Evolutionary conservation across 768 basidiomycete species (phyloP).

Genomic region (Chalciporus piperatus): DNA sequence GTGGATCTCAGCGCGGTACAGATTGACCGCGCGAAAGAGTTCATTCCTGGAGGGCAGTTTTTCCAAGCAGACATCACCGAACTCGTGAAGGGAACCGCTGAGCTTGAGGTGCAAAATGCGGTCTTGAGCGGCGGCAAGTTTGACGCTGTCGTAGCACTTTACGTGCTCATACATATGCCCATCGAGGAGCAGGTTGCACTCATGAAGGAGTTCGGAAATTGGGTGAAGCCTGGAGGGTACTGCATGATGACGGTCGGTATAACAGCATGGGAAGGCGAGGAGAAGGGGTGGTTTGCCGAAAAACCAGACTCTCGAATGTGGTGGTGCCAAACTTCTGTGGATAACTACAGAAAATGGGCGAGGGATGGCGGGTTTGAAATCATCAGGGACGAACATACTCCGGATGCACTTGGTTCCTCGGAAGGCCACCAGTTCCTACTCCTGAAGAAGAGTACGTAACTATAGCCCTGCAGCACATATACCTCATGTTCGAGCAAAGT

Average conservation of each 20-base stretch:
- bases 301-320: constrained; percentile 1
- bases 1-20: constrained; percentile 6
- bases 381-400: constrained; percentile 8
- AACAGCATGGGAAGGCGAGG: constrained; percentile 1
- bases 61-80: constrained; percentile 7
- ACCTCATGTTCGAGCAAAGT: constrained; percentile 9
- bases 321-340: constrained; percentile 9
- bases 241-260: constrained; percentile 10
- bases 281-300: neutral
- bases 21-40: constrained; percentile 7
- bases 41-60: constrained; percentile 4
- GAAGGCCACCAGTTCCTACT: constrained; percentile 10
- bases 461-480: neutral
- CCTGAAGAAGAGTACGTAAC: constrained; percentile 9
- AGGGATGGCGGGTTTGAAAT: constrained; percentile 6
- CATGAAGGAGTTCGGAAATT: constrained; percentile 18
- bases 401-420: neutral
- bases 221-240: constrained; percentile 5
- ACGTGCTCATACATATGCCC: constrained; percentile 7
- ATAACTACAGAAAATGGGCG: constrained; percentile 9
- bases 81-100: neutral
- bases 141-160: constrained; percentile 3
- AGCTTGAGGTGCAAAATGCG: neutral
- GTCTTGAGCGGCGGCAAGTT: neutral
- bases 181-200: constrained; percentile 7